Percentiles rank a stretch among this genome's conserved stretches.
These are phyloP conservation scores for Pholiota molesta DNA, from an alignment of 768 basidiomycete species.

Conservation along the genomic window DNA sequence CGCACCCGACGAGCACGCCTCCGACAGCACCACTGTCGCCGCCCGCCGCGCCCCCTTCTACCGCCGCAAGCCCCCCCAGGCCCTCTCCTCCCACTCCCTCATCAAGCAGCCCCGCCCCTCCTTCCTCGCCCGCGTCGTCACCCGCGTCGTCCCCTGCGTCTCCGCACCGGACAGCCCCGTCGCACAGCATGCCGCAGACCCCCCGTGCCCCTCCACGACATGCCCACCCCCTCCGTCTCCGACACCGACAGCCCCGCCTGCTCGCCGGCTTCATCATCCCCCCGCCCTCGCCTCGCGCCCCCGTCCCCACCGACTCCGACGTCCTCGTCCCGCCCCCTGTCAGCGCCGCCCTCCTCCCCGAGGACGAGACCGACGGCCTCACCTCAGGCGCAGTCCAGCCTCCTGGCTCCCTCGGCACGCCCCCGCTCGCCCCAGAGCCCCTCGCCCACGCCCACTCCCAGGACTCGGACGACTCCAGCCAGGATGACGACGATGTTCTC, in stretches of 20 bases:
- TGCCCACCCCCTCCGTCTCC: constrained; percentile 15
- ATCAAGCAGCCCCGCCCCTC: constrained; percentile 46
- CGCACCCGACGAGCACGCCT: constrained; percentile 40
- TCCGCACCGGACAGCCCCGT: constrained; percentile 45
- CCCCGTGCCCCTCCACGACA: constrained; percentile 26
- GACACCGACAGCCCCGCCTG: constrained; percentile 26
- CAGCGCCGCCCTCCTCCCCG: constrained; percentile 38
- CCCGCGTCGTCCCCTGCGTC: constrained; percentile 71
- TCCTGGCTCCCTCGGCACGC: constrained; percentile 77
- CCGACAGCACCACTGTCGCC: constrained; percentile 42
- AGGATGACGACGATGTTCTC: constrained; percentile 64
- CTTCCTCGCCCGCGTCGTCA: constrained; percentile 65
- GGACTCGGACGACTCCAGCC: constrained; percentile 55
- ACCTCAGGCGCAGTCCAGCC: constrained; percentile 92
- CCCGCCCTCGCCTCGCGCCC: constrained; percentile 29
- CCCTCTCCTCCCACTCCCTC: constrained; percentile 33
- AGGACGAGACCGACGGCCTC: constrained; percentile 79
- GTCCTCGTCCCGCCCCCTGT: constrained; percentile 44
- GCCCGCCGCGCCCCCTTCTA: constrained; percentile 45
- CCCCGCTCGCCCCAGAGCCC: constrained; percentile 18
- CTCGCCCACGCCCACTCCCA: constrained; percentile 42
- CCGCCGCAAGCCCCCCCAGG: constrained; percentile 36
- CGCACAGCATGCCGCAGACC: constrained; percentile 25
- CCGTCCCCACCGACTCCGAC: constrained; percentile 33
- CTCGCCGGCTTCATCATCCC: constrained; percentile 30